Base-by-base conservation (phyloP, 2,329 filamentous ascomycete species). In the Penicillium brevicompactum region DNA sequence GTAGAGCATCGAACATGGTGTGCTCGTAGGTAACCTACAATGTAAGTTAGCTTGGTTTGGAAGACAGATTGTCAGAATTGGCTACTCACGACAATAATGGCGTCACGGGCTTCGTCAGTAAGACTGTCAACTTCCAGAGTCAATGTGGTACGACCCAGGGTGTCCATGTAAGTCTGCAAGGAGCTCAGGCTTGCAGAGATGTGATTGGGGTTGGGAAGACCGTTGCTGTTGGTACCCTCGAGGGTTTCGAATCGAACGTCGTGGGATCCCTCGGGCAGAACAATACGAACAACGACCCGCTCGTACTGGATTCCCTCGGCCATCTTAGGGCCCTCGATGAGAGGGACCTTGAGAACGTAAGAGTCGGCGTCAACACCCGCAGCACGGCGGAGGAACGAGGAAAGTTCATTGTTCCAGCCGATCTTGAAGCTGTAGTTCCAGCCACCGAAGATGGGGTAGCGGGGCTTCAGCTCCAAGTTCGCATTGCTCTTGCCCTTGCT, bases 341-440 rank as follows among this genome's bases (percentile, higher is more conserved):
- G 94, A 7, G 94, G 93, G 7, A 97, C 87, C 70, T 91, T 95
- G 57, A 99, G 82, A 9, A 96, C 83, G 68, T 91, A 96, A n/a
- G 85, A 84, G 56, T 91, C 86, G 24, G 82, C 82, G 44, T 80
- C 21, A 18, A 51, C 77, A 41, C 84, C 80, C 6, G 74, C 67
- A 64, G 80, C 69, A 66, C 80, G 81, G 66, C 91, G 87, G 62
- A 99, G 73, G 72, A 90, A 94, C 54, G 84, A 85, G 67, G 86
- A 86, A 27, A 95, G 82, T 63, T 96, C 86, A 49, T 90, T 87
- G 78, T 97, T 95, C 94, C 94, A 99, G 64, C 94, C 94, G 54
- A 97, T 87, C 56, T 89, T 91, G 80, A 97, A 99, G 62, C 90
- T 94, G 76, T 97, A 97, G 76, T 96, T 96, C 94, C 94, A 99